Evolutionary conservation across 2,329 filamentous ascomycete species (phyloP).

Genomic region (Purpureocillium lavendulum): DNA sequence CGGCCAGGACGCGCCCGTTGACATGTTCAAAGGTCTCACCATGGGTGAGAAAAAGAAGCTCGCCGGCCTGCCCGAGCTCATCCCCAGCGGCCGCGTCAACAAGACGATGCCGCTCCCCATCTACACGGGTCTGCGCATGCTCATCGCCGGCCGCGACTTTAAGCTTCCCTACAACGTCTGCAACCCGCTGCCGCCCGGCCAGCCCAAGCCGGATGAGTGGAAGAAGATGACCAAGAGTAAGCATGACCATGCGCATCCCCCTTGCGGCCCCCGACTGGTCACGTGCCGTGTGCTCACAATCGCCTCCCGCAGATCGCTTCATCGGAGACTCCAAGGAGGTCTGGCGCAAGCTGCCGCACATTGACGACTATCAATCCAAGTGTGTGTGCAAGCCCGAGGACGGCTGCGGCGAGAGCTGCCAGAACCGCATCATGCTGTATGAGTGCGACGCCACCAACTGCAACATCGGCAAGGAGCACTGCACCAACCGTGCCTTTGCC

Average conservation of each 20-base stretch:
- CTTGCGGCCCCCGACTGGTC: neutral
- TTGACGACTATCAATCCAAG: constrained; percentile 65
- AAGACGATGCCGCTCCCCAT: constrained; percentile 65
- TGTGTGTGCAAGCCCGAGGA: constrained; percentile 72
- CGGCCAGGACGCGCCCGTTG: constrained; percentile 57
- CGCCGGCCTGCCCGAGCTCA: constrained; percentile 36
- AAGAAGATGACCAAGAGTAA: constrained; percentile 81
- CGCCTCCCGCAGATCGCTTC: constrained; percentile 63
- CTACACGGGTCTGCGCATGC: constrained; percentile 62
- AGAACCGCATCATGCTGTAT: constrained; percentile 95
- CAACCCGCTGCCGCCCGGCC: constrained; percentile 73
- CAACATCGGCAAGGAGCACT: constrained; percentile 62
- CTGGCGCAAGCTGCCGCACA: constrained; percentile 72
- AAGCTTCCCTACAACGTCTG: constrained; percentile 86
- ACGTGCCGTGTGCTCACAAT: constrained; percentile 9
- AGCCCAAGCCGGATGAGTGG: constrained; percentile 91
- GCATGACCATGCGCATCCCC: constrained; percentile 25
- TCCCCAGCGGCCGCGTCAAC: constrained; percentile 40
- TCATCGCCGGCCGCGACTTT: constrained; percentile 72
- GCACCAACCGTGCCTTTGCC: constrained; percentile 82
- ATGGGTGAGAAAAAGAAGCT: constrained; percentile 42
- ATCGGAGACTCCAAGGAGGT: constrained; percentile 72
- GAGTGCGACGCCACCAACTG: constrained; percentile 92
- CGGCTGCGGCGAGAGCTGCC: constrained; percentile 82
- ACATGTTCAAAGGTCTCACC: constrained; percentile 40